Evolutionary conservation across 306 rosid genomes (phyloP).

Genomic region (Oxytropis ochrocephala): DNA sequence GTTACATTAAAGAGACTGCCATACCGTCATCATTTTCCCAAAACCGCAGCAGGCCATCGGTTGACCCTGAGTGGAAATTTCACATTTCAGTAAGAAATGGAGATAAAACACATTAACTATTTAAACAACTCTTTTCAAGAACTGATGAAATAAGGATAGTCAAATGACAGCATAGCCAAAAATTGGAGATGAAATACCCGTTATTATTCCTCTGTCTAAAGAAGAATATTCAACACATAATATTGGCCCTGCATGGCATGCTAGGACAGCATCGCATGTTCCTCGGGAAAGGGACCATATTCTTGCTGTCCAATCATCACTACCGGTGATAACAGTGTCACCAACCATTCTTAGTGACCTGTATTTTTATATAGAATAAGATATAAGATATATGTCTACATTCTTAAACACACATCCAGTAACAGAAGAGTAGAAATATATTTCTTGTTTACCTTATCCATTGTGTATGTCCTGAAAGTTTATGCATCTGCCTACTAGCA

Average conservation of each 20-base stretch:
- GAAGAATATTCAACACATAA: constrained; percentile 83
- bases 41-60: constrained; percentile 88
- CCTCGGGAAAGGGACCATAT: constrained; percentile 93
- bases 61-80: constrained; percentile 70
- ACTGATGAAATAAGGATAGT: background rate
- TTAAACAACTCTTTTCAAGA: constrained; percentile 11
- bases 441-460: constrained; percentile 71
- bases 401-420: background rate
- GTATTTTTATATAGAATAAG: constrained; percentile 26
- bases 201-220: constrained; percentile 84
- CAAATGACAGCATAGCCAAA: constrained; percentile 3
- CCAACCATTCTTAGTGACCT: constrained; percentile 97
- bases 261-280: constrained; percentile 95
- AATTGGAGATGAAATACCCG: constrained; percentile 41
- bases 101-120: constrained; percentile 14
- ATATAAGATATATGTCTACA: background rate
- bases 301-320: constrained; percentile 99
- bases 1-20: constrained; percentile 10
- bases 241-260: constrained; percentile 98
- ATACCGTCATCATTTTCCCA: constrained; percentile 98
- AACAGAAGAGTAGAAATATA: constrained; percentile 7
- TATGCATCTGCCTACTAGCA: constrained; percentile 89
- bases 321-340: constrained; percentile 88
- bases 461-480: constrained; percentile 87
- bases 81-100: constrained; percentile 17